Conservation (phyloP, 129 eudicot species). For the Arctium minus region DNA sequence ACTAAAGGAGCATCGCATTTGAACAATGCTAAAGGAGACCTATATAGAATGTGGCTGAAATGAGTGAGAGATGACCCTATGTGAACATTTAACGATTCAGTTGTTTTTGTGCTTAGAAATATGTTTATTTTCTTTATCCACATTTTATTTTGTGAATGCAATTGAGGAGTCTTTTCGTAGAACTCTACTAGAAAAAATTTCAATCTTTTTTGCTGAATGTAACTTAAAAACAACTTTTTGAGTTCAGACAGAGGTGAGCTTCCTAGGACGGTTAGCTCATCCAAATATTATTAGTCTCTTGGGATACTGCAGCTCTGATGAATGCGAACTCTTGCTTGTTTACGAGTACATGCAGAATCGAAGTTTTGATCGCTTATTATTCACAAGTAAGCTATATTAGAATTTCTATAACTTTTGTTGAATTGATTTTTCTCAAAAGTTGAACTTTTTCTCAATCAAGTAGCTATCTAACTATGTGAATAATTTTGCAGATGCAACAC, state of each 20-base stretch:
- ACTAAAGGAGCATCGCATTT: too few relatives aligned
- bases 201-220: background rate
- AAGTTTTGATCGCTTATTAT: conserved; percentile 4
- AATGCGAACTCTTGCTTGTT: conserved; percentile 6
- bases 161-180: background rate
- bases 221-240: background rate
- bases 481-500: background rate
- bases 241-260: conserved; percentile 13
- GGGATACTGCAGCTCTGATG: conserved; percentile 12
- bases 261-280: conserved; percentile 8
- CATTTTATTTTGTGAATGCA: too few relatives aligned
- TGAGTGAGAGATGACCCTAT: too few relatives aligned
- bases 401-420: background rate
- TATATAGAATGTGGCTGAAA: too few relatives aligned
- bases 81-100: too few relatives aligned
- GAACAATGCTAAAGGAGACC: too few relatives aligned
- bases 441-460: background rate
- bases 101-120: too few relatives aligned
- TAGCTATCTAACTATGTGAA: background rate
- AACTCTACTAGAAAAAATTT: background rate
- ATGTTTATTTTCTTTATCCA: too few relatives aligned
- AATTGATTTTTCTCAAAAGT: background rate
- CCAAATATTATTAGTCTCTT: conserved; percentile 17
- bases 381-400: background rate
- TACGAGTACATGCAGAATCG: conserved; percentile 21